phyloP scores from a whole-genome alignment of 177 flowering plant genomes.

The Vitis hybrid region DNA sequence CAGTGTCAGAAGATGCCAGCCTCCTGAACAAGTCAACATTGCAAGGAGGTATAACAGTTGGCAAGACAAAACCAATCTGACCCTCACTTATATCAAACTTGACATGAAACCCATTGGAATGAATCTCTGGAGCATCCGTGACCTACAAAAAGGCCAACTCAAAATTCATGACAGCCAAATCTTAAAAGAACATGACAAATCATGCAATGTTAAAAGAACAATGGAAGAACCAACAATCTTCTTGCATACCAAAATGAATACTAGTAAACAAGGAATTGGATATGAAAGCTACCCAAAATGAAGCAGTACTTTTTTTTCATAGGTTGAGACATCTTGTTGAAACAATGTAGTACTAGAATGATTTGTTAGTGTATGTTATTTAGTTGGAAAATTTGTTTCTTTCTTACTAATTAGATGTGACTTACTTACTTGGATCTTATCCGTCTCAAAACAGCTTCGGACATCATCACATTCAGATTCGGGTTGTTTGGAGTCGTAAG shows the following conservation, averaged over 20 bases:
- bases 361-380: no score
- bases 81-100: constrained; percentile 91
- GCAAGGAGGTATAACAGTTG: constrained; percentile 71
- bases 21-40: constrained; percentile 40
- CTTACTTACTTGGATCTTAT: no score
- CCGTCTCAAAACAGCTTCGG: no score
- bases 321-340: no score
- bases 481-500: no score
- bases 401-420: no score
- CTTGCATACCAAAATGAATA: neutral
- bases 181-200: constrained; percentile 4
- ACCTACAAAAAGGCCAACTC: constrained; percentile 51
- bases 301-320: no score
- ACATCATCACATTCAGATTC: no score
- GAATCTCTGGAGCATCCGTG: constrained; percentile 97
- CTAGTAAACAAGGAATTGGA: neutral
- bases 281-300: no score
- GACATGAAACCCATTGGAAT: constrained; percentile 95
- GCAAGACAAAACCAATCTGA: constrained; percentile 94
- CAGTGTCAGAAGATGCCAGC: constrained; percentile 36
- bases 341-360: no score
- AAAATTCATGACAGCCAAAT: constrained; percentile 1
- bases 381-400: no score
- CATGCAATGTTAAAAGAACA: neutral
- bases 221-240: neutral